phyloP scores from a whole-genome alignment of 129 eudicot species.

The Mikania micrantha region DNA sequence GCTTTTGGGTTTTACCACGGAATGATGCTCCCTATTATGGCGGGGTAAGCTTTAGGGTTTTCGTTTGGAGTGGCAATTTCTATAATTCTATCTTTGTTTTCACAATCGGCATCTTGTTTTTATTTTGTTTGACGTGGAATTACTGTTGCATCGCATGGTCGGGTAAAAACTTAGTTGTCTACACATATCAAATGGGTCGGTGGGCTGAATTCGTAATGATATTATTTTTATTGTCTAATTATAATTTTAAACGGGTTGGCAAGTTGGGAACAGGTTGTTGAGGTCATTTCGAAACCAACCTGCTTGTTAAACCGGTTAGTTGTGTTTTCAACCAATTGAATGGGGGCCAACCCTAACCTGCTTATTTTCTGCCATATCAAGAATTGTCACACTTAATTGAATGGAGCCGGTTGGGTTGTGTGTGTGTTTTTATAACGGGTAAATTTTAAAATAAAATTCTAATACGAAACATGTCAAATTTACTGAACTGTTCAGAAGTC shows the following conservation, averaged over 20 bases:
- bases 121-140: too few relatives aligned
- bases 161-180: too few relatives aligned
- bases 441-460: not conserved
- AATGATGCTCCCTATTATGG: too few relatives aligned
- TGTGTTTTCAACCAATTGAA: not conserved
- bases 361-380: not conserved
- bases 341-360: not conserved
- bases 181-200: not conserved
- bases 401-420: not conserved
- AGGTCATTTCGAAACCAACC: not conserved
- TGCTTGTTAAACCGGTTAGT: not conserved
- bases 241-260: not conserved
- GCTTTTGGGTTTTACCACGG: too few relatives aligned
- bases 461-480: not conserved
- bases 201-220: not conserved
- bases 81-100: too few relatives aligned
- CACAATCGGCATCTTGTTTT: too few relatives aligned
- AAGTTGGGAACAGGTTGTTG: not conserved
- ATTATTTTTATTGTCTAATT: not conserved
- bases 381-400: not conserved
- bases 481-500: not conserved
- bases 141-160: too few relatives aligned
- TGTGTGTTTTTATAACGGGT: not conserved
- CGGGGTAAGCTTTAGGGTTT: too few relatives aligned
- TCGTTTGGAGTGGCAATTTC: too few relatives aligned